Conservation (phyloP, 768 basidiomycete species). For the Boletus pseudo-olivaceus region DNA sequence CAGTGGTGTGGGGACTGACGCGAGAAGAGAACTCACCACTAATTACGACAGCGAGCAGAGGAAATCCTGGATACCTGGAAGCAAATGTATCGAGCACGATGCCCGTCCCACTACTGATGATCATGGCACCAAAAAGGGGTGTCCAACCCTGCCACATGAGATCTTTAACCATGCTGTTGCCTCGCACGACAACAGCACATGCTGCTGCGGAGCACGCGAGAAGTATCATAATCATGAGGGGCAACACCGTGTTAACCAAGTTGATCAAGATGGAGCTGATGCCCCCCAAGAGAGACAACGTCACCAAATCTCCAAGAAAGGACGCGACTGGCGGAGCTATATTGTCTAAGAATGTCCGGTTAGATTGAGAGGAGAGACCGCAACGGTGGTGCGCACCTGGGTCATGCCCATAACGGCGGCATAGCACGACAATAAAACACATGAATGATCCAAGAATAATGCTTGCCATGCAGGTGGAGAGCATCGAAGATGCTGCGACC, state of each 20-base stretch:
- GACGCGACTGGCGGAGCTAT: constrained; percentile 93
- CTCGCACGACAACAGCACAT: constrained; percentile 54
- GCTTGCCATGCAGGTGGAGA: constrained; percentile 74
- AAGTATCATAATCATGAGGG: constrained; percentile 51
- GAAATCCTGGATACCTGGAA: constrained; percentile 82
- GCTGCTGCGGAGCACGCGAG: constrained; percentile 45
- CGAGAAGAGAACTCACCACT: constrained; percentile 51
- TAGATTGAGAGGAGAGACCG: neutral
- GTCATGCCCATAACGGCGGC: constrained; percentile 71
- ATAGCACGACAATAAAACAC: constrained; percentile 77
- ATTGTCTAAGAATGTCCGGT: constrained; percentile 58
- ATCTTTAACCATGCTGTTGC: constrained; percentile 66
- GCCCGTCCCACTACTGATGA: constrained; percentile 83
- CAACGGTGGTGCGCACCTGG: constrained; percentile 56
- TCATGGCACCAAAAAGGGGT: constrained; percentile 88
- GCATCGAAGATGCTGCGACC: constrained; percentile 76
- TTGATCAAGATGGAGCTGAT: constrained; percentile 71
- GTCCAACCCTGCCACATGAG: constrained; percentile 85
- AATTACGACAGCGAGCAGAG: constrained; percentile 81
- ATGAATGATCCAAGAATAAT: constrained; percentile 89
- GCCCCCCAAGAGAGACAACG: constrained; percentile 76
- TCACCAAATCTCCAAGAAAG: constrained; percentile 89
- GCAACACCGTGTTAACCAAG: constrained; percentile 61
- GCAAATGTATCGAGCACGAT: constrained; percentile 91
- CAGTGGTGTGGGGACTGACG: neutral